Evolutionary conservation across 805 yeast species (phyloP).

Genomic region (Schizosaccharomyces osmophilus): DNA sequence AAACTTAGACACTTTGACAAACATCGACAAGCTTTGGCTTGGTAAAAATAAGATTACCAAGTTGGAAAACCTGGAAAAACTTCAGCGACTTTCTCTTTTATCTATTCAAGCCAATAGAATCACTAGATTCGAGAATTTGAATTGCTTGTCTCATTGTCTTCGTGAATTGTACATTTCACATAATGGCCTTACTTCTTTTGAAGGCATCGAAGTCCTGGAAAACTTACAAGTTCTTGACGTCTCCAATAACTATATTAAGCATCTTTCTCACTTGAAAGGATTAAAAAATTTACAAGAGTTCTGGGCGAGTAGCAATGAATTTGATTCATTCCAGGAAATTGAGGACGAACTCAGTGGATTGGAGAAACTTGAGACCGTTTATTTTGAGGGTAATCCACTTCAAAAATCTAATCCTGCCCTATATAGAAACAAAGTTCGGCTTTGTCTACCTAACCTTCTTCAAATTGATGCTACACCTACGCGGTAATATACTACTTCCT

Average conservation of each 20-base stretch:
- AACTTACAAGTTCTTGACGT: constrained; percentile 58
- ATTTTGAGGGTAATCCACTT: constrained; percentile 80
- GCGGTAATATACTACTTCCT: too few relatives aligned
- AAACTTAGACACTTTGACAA: constrained; percentile 28
- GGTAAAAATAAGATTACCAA: constrained; percentile 61
- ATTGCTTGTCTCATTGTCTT: constrained; percentile 31
- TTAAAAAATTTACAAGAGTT: constrained; percentile 57
- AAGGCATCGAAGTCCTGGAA: constrained; percentile 45
- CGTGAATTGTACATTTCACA: constrained; percentile 78
- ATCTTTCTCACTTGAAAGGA: constrained; percentile 40
- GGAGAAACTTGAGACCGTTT: constrained; percentile 57
- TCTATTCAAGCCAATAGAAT: constrained; percentile 76
- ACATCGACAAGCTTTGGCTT: constrained; percentile 62
- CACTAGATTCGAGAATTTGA: constrained; percentile 59
- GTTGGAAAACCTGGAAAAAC: constrained; percentile 34
- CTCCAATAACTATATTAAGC: constrained; percentile 43
- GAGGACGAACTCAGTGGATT: constrained; percentile 38
- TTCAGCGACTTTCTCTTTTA: constrained; percentile 42
- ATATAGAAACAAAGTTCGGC: constrained; percentile 58
- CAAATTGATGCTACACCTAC: constrained; percentile 67
- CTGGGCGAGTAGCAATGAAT: constrained; percentile 69
- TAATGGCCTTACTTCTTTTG: constrained; percentile 51
- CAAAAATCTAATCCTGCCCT: constrained; percentile 51
- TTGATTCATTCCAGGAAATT: constrained; percentile 45
- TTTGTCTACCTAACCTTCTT: constrained; percentile 40